These are phyloP conservation scores for Magnaporthiopsis rhizophila DNA, from an alignment of 2,329 filamentous ascomycete genomes.

Conservation along the genomic window DNA sequence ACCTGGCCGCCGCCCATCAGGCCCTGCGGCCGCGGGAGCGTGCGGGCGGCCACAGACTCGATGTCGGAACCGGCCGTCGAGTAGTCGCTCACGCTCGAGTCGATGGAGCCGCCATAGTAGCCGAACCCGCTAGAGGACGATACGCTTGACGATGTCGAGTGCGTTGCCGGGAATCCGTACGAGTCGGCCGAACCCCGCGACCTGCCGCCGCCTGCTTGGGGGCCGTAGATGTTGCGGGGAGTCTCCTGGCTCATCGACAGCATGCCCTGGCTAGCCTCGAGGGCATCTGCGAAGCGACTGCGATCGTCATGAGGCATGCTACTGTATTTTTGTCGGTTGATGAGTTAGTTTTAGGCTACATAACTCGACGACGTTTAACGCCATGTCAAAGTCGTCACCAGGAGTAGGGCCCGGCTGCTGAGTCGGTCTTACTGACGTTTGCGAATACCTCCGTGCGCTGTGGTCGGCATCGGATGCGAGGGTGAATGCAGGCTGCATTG, in stretches of 20 bases:
- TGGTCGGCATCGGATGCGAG: slow-evolving; percentile 47
- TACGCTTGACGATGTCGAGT: slow-evolving; percentile 83
- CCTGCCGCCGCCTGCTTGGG: slow-evolving; percentile 25
- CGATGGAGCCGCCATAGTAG: slow-evolving; percentile 80
- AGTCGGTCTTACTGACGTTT: slow-evolving; percentile 58
- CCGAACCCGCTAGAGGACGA: slow-evolving; percentile 74
- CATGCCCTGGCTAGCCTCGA: slow-evolving; percentile 92
- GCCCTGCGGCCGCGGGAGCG: slow-evolving; percentile 70
- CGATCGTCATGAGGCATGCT: slow-evolving; percentile 46
- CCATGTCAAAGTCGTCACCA: no score
- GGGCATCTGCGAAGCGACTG: slow-evolving; percentile 74
- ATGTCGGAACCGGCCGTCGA: slow-evolving; percentile 84
- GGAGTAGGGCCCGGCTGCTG: background rate
- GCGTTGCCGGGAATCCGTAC: slow-evolving; percentile 81
- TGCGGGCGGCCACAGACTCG: slow-evolving; percentile 71
- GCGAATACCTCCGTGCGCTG: slow-evolving; percentile 62
- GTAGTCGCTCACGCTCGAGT: slow-evolving; percentile 84
- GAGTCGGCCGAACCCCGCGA: slow-evolving; percentile 71
- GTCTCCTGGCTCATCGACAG: slow-evolving; percentile 94
- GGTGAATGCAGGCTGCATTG: slow-evolving; percentile 50
- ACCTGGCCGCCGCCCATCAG: slow-evolving; percentile 39
- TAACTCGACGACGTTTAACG: background rate
- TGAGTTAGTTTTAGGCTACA: slow-evolving; percentile 18
- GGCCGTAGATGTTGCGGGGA: slow-evolving; percentile 76
- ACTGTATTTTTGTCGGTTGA: slow-evolving; percentile 35